Conservation (phyloP, 2,329 filamentous ascomycete species). For the Rasamsonia emersonii region DNA sequence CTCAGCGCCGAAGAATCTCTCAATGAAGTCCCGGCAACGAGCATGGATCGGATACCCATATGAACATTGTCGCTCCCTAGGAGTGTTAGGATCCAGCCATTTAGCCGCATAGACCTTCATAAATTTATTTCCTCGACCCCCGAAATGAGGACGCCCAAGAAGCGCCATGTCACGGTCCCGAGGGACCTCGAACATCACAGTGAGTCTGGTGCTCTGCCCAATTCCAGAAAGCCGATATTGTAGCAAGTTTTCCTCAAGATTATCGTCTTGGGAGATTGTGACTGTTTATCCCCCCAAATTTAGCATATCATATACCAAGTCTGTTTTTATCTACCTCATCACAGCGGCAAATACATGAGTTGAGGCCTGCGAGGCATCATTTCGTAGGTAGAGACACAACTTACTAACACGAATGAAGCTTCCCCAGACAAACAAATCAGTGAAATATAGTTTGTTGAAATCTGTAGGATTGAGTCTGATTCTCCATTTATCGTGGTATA, state of each 20-base stretch:
- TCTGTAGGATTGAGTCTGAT: conserved; percentile 2
- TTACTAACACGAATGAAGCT: conserved; percentile 5
- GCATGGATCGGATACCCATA: conserved; percentile 1
- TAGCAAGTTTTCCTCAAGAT: conserved; percentile 2
- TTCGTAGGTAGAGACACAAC: neutral
- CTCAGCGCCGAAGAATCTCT: conserved; percentile 3
- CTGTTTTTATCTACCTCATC: neutral
- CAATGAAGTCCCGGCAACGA: conserved; percentile 4
- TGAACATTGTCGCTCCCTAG: no score
- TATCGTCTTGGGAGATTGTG: conserved; percentile 2
- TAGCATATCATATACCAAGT: no score
- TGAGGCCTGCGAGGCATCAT: neutral
- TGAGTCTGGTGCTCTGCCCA: conserved; percentile 1
- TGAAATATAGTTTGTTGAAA: conserved; percentile 4
- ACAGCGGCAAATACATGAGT: neutral
- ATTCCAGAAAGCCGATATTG: conserved; percentile 5
- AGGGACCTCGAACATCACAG: neutral
- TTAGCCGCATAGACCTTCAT: neutral
- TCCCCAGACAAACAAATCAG: conserved; percentile 3
- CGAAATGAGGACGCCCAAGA: neutral
- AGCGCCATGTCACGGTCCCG: conserved; percentile 4
- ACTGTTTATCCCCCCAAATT: conserved; percentile 3
- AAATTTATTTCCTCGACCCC: conserved; percentile 2
- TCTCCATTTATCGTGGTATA: no score
- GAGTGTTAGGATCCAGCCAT: conserved; percentile 1